Percentiles rank a stretch among this genome's conserved stretches.
Evolutionary conservation across 305 asterid genomes (phyloP).

Genomic region (Fraxinus albicans): DNA sequence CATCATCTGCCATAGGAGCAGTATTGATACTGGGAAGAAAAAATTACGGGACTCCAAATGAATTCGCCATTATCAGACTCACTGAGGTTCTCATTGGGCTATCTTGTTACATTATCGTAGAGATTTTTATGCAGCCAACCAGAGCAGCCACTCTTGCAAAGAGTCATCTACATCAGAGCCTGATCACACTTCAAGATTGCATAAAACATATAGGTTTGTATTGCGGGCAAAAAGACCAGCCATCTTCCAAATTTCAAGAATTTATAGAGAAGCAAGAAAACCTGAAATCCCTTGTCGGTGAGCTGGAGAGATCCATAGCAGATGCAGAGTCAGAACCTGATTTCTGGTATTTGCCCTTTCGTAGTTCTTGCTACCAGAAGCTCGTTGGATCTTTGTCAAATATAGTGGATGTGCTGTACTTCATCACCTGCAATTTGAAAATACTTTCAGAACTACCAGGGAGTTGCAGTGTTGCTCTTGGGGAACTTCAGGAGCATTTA

Average conservation of each 20-base stretch:
- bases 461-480: constrained; percentile 17
- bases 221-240: constrained; percentile 14
- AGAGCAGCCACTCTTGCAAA: constrained; percentile 63
- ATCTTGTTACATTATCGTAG: constrained; percentile 46
- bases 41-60: constrained; percentile 56
- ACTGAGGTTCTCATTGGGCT: constrained; percentile 64
- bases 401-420: constrained; percentile 39
- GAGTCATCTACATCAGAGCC: constrained; percentile 31
- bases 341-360: constrained; percentile 81
- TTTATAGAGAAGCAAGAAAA: constrained; percentile 33
- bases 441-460: constrained; percentile 33
- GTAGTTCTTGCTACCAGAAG: constrained; percentile 45
- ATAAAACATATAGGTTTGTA: constrained; percentile 25
- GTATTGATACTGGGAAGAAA: constrained; percentile 65
- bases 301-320: constrained; percentile 32
- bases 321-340: constrained; percentile 68
- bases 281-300: constrained; percentile 33
- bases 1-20: constrained; percentile 75
- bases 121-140: constrained; percentile 53
- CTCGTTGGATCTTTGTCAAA: constrained; percentile 44
- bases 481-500: constrained; percentile 44
- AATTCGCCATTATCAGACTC: constrained; percentile 54
- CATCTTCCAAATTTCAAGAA: constrained; percentile 21
- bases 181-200: constrained; percentile 40
- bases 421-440: constrained; percentile 41